Base-by-base conservation (phyloP, 192 early-diverging fungal species). In the Coemansia sp. region DNA sequence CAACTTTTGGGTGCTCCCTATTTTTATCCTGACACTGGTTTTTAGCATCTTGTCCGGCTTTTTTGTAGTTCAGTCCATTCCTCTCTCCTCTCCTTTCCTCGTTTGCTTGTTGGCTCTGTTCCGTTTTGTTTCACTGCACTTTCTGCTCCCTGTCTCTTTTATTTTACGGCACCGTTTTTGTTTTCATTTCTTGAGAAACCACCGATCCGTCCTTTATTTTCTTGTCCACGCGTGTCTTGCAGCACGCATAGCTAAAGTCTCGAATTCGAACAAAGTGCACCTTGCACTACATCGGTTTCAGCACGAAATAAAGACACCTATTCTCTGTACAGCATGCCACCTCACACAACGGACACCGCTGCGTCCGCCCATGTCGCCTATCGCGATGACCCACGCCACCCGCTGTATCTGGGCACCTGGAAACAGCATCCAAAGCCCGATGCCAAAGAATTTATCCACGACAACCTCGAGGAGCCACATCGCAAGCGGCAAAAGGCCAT, bases 391-490 rank as follows among this genome's bases (percentile, higher is more conserved):
- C 75, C 79, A 16, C 85, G 93, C 26, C 87, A 90, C 53, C 93
- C 93, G 18, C 75, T 91, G 16, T 93, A 93, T 68, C 76, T 91
- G 7, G 93, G 93, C 62, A 85, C 84, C 46, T 93, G 93, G 93
- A 83, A 86, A 68, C 88, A 87, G 39, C 87, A 91, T 0, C 84
- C 90, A 34, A 89, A 92, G 28, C 52, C 76, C 15, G 68, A 82
- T 7, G 82, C 90, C 63, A 71, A 86, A 59, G 88, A 90, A 61
- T 85, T 93, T 79, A 87, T 91, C 52, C 85, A 73, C 65, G 93
- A 94, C 81, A 86, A 93, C 77, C 80, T 94, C 81, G 95, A 98
- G 69, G 95, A 98, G 80, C 95, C 95, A 5, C 95, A 98, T 74
- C 86, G 89, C 67, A 93, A 92, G 76, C 89, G 95, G 49, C 90